Base-by-base conservation (phyloP, 1,284 basidiomycete genomes). In the Marasmius tenuissimus region DNA sequence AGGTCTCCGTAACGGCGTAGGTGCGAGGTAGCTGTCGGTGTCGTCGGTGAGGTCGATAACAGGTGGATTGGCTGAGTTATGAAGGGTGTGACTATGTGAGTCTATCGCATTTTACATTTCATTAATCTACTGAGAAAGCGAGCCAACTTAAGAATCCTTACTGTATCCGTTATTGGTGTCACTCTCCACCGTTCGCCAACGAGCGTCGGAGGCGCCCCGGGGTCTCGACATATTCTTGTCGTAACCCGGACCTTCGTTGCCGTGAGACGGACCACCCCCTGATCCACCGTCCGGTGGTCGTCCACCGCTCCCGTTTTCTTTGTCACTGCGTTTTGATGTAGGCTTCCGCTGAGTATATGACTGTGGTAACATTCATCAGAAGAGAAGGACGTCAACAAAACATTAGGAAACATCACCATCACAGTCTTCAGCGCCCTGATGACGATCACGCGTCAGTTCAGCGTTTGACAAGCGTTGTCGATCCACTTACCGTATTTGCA, bases 401-500 rank as follows among this genome's bases (percentile, higher is more conserved):
- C 53, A 62, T 45, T 50, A 61, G 48, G 47, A 42, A 52, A 47
- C 50, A 79, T 74, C 72, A 89, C 89, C 84, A 93, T 90, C 40
- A 93, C 86, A 33, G 90, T 86, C 69, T 89, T 90, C 59, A 93
- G 73, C 6, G 91, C 91, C 45, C 87, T 88, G 61, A 58, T 61
- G 38, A 60, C 34, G 39, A 63, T 35, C 56, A 57, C 51, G 34
- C 65, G 66, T 45, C 14, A 52, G n/a, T 40, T 27, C 33, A 16
- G 38, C 18, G 16, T 60, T 5, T 27, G 16, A 18, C 4, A 35
- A 59, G 64, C 52, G 27, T 47, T 49, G 37, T 39, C 37, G 52
- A 56, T 38, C 47, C 49, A 76, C 87, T 62, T 69, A 89, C 85
- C 94, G 83, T 67, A 97, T 94, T 71, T 97, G 93, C 58, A 98